Evolutionary conservation across 2,329 filamentous ascomycete genomes (phyloP), one percentile per base, ranked within the genome.

Genomic region (Diaporthe helianthi): DNA sequence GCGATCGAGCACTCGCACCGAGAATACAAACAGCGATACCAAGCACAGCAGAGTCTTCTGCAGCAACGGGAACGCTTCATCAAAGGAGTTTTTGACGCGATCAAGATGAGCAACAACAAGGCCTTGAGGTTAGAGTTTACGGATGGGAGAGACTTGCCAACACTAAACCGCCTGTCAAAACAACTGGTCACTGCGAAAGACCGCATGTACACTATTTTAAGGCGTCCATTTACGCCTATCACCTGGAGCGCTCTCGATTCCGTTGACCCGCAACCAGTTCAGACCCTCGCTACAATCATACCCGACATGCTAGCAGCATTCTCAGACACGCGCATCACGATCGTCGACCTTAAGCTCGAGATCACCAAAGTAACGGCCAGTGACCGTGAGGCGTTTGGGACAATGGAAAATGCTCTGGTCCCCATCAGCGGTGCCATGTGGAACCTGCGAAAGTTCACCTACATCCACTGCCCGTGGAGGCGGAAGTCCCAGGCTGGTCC

Each of bases 1-100:
- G 55, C 17, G 13, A 3, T 33, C 5, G 1, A 2, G 5, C 24
- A 7, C 10, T 13, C 17, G n/a, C 4, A 15, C 19, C 5, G 8
- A 4, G 41, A 47, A 29, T 33, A 33, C 41, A 22, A 12, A 15
- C 10, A 13, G 19, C 55, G 19, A n/a, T 33, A 17, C 19, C 0
- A 5, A 1, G 41, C 26, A 22, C 26, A 61, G 41, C 1, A 3
- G 2, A 1, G 3, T 8, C 0, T 61, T 15, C 15, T 17, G 1
- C 22, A 46, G 5, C 2, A 2, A 9, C 17, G 4, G 2, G 4
- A 6, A 15, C 10, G 4, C 0, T 61, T 61, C n/a, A 5, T 61
- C 2, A 0, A 4, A 2, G 26, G 4, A 2, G 19, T 61, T n/a
- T 1, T 7, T 19, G 1, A 33, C 0, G 41, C 41, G 12, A 17